Base-by-base conservation (phyloP, 2,329 filamentous ascomycete species). In the Neopestalotiopsis clavispora region DNA sequence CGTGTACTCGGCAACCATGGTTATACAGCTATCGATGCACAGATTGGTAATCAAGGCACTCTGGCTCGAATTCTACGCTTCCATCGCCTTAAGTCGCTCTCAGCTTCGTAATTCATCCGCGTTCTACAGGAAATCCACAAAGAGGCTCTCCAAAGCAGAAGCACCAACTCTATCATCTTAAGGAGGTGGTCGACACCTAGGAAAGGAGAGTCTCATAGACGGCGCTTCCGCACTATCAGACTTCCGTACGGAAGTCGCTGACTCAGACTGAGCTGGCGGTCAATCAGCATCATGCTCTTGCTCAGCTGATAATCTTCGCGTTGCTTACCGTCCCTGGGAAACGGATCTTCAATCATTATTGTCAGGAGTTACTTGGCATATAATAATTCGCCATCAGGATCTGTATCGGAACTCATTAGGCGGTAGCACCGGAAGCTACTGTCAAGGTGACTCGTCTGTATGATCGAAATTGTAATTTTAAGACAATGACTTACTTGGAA, bases 241-340 rank as follows among this genome's bases (percentile, higher is more conserved):
- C 56, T 59, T 59, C 6, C 20, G 56, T 59, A 59, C 56, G 56
- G 56, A 59, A 59, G 56, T 59, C 56, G 56, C 56, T 59, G 52
- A 4, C 56, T 59, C 56, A 59, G 23, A 20, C 20, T 32, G 56
- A 10, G 56, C 56, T 12, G 56, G 17, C 52, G 23, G 12, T 28
- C 52, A 30, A 57, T n/a, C 40, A 42, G 17, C 13, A 17, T 45
- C 42, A n/a, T 4, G 13, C 13, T n/a, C 6, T 7, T 20, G 17
- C 17, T 52, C 14, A 9, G n/a, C 45, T 6, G 14, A 52, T n/a
- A n/a, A n/a, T n/a, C n/a, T n/a, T n/a, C n/a, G n/a, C n/a, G n/a
- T n/a, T n/a, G n/a, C n/a, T n/a, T n/a, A n/a, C n/a, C n/a, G n/a
- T n/a, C n/a, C 3, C n/a, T n/a, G n/a, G n/a, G n/a, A 20, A 2